Conservation (phyloP, 768 basidiomycete genomes). For the Leccinum subgranulosum region DNA sequence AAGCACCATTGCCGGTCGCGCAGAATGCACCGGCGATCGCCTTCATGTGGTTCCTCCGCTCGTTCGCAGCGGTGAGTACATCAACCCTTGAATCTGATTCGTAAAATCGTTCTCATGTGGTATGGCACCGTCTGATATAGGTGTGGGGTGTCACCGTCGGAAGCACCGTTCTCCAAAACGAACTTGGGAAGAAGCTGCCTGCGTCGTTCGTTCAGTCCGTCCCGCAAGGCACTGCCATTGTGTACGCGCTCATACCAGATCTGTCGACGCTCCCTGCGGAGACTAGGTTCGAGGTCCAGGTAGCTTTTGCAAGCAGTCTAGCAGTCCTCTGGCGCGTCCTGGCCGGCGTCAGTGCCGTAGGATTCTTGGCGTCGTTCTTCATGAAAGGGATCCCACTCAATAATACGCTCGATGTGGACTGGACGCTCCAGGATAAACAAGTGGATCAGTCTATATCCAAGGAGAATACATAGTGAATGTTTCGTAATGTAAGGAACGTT, state of each 20-base stretch:
- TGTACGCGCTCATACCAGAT: slow-evolving; percentile 44
- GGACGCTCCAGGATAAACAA: background rate
- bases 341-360: slow-evolving; percentile 29
- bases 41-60: slow-evolving; percentile 39
- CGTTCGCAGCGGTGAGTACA: slow-evolving; percentile 33
- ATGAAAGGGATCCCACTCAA: slow-evolving; percentile 9
- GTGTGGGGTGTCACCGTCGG: slow-evolving; percentile 51
- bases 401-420: slow-evolving; percentile 1
- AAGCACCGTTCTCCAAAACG: slow-evolving; percentile 47
- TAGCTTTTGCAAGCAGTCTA: slow-evolving; percentile 42
- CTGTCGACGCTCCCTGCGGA: slow-evolving; percentile 36
- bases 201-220: slow-evolving; percentile 31
- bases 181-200: slow-evolving; percentile 42
- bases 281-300: slow-evolving; percentile 33
- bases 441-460: background rate
- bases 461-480: background rate
- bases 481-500: no score
- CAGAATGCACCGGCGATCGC: slow-evolving; percentile 44
- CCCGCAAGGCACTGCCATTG: slow-evolving; percentile 38
- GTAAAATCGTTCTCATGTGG: background rate
- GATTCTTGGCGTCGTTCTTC: slow-evolving; percentile 4
- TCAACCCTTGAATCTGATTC: background rate
- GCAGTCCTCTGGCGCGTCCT: slow-evolving; percentile 40
- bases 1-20: slow-evolving; percentile 41
- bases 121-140: slow-evolving; percentile 18